Base-by-base conservation (phyloP, 2,329 filamentous ascomycete species). In the Sordariomycetes sp. region DNA sequence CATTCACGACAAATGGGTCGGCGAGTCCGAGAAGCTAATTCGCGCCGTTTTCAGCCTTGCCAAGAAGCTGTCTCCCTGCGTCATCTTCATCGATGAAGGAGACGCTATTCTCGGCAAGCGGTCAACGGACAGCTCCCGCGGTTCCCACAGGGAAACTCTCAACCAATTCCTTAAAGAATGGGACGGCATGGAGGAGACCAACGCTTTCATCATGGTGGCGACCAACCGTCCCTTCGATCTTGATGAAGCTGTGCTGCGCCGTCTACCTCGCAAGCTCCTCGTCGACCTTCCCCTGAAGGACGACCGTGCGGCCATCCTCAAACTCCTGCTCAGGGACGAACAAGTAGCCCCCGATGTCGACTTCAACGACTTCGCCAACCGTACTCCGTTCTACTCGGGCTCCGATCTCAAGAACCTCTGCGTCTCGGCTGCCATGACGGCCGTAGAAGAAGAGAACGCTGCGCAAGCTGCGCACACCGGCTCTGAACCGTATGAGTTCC, bases 161-260 rank as follows among this genome's bases (percentile, higher is more conserved):
- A 98, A 95, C 51, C 90, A 98, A 58, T 96, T 96, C 56, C 65
- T 98, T 32, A 82, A 87, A 35, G 90, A 96, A 55, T 96, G 90
- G 92, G 92, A 96, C 47, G 92, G 92, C 9, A 81, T 96, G 66
- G 66, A 67, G 35, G 82, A 84, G 46, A 73, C 79, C 30, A 83
- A 82, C 14, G 86, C 90, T 3, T 96, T 98, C 55, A 90, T 98
- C 57, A 95, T 98, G 87, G 87, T 96, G 0, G 90, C 92, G 19
- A 96, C 88, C 8, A 96, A 98, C 57, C 72, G 90, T 8, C 92
- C 92, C 0, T 95, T 94, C 49, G 92, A 96, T 50, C 74, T 98
- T 1, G 92, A 98, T 48, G 85, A 92, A 46, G 85, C 85, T 8
- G 82, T 92, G 8, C 68, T 92, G 30, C 71, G 85, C n/a, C 72